Evolutionary conservation across 2,329 filamentous ascomycete genomes (phyloP), one percentile per base, ranked within the genome.

Genomic region (Exophiala sp.): DNA sequence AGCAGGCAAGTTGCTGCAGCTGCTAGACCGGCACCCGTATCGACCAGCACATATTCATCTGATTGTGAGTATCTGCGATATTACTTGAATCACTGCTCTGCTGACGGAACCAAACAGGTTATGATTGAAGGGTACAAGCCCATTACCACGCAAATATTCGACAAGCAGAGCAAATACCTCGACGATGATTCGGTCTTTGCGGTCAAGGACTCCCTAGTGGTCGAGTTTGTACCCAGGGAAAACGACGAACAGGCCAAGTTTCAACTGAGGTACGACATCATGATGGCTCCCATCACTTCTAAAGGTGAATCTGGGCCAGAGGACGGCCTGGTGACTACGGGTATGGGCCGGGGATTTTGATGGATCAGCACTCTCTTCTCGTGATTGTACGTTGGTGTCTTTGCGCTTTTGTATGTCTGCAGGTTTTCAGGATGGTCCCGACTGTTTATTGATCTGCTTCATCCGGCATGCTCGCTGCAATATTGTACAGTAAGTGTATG

Each of bases 81-180:
- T n/a, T n/a, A n/a, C 18, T 29, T 27, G 13, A 21, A 13, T 6
- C 3, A 35, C 6, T 13, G 24, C 24, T 8, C 23, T 37, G 19
- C 29, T 39, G 13, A 43, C 48, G 37, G 39, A 13, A 43, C 14
- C n/a, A 37, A 23, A 16, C 52, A 78, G 73, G 70, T 77, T 64
- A 73, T 74, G 22, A 72, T 74, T 10, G 72, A 77, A 1, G 77
- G 77, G 6, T 82, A 83, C 70, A 84, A 81, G 61, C 73, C 82
- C 0, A 75, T 94, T 41, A 85, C 83, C 0, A 88, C 86, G 1
- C 86, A 93, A 65, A 81, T 93, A 48, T 91, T 88, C 63, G 85
- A 88, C 64, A 71, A 74, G 50, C 73, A 79, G 54, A 80, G 82
- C 65, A 73, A 77, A 55, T 82, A 86, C 59, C 70, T 87, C 37